Conservation (phyloP, 2,329 filamentous ascomycete species). For the Fusarium cyanostomum region DNA sequence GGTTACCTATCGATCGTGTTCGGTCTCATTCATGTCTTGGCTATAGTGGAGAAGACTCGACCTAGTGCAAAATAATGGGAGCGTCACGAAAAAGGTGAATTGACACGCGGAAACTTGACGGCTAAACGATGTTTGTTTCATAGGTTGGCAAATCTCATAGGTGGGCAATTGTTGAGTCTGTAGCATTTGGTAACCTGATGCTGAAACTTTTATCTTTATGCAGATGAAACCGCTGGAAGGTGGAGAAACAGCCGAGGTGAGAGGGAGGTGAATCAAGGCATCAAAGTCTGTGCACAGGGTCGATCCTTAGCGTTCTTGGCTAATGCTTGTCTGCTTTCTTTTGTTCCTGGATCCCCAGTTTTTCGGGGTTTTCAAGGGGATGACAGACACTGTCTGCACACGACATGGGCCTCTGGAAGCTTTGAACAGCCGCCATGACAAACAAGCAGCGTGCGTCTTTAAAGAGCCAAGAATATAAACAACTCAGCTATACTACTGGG, state of each 20-base stretch:
- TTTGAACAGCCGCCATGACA: not conserved
- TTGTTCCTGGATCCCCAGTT: not conserved
- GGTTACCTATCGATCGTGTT: not conserved
- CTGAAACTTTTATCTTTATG: not conserved
- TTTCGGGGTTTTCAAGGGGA: too few relatives aligned
- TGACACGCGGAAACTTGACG: not conserved
- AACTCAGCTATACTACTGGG: not conserved
- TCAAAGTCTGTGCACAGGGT: not conserved
- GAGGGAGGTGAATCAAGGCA: not conserved
- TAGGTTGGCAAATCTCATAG: too few relatives aligned
- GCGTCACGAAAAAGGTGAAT: not conserved
- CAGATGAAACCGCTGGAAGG: not conserved
- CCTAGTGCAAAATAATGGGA: constrained; percentile 2
- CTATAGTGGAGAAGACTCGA: not conserved
- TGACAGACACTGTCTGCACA: not conserved
- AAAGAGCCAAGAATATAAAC: not conserved
- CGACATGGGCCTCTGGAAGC: not conserved
- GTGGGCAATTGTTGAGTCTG: too few relatives aligned
- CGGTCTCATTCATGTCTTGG: not conserved
- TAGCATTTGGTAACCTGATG: not conserved
- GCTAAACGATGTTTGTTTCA: too few relatives aligned
- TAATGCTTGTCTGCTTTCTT: constrained; percentile 4
- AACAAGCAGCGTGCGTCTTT: not conserved
- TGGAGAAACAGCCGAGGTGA: not conserved
- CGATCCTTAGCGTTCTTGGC: not conserved